Base-by-base conservation (phyloP, 805 yeast species). In the Teunomyces barrocoloradensis region DNA sequence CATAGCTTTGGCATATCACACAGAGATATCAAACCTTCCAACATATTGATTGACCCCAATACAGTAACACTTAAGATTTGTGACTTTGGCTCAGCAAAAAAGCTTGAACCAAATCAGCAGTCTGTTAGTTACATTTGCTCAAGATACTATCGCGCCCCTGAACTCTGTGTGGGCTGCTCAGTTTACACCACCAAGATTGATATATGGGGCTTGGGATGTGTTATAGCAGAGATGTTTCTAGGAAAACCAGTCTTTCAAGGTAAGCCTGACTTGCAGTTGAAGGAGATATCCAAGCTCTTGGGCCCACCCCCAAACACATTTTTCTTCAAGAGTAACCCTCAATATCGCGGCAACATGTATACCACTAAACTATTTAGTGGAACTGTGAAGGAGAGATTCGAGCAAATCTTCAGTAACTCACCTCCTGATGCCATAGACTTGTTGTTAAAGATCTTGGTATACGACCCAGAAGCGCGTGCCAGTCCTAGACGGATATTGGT, bases 151-250 rank as follows among this genome's bases (percentile, higher is more conserved):
- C 80, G 97, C 57, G 96, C 98, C 1, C 99, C 99, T 0, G 99
- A 94, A 66, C 78, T 94, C 50, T 87, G 94, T 61, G 83, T 94
- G 46, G 99, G 99, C 1, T 86, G 90, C 57, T 81, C 91, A 49
- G 78, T 84, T 33, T 94, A 94, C 65, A 82, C 95, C 3, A 85
- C 95, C 2, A 88, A 90, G 60, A 92, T 94, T 49, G 99, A 94
- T 66, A 86, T 91, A 59, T 94, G 99, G 99, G 96, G 97, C 13
- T 74, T 92, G 50, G 99, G 98, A 1, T 92, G 99, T 72, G 96
- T 94, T 30, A 71, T 94, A 50, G 97, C 97, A 11, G 99, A 94
- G 68, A 84, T 94, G 88, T 77, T 86, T 47, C 78, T 90, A 52
- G 97, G 97, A 12, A 84, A 82, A 62, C 96, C 98, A 0, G 82